Base-by-base conservation (phyloP, 1,139 yeast genomes). In the Geotrichum reessii region DNA sequence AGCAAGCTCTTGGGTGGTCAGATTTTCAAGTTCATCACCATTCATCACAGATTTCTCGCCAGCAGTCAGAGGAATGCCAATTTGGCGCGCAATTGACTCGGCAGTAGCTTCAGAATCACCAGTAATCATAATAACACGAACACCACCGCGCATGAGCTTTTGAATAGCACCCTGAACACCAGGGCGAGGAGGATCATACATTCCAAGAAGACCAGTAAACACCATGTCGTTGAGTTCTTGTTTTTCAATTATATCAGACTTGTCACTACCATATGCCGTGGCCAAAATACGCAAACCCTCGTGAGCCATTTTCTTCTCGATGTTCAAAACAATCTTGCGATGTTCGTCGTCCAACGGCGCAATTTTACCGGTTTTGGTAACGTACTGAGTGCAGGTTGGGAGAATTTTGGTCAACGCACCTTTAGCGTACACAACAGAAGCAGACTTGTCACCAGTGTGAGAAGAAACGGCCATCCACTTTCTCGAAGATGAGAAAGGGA, bases 61-160 rank as follows among this genome's bases (percentile, higher is more conserved):
- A 7, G 71, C 72, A 31, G 57, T 33, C 52, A 65, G 61, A 1
- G 96, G 96, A 80, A 93, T 90, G 33, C 98, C 98, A 66, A 91
- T 90, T 72, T 90, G 95, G 62, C 81, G 82, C 3, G 97, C 99
- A 71, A 95, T 91, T 63, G 89, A 86, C 19, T 81, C 75, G 2
- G 98, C 99, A n/a, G 99, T 93, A 11, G 87, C 83, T 65, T 92
- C 97, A 52, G 92, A 82, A 73, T 93, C 99, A 65, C 99, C 99
- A 21, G 99, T 93, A 65, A 93, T 92, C 98, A 93, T 93, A 56
- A 93, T 87, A 17, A 93, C 91, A 70, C 90, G 95, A 48, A 93
- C 98, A 56, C 98, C 97, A 62, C 97, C 96, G 68, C 84, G 84
- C 79, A 90, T 80, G 62, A 93, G 78, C 63, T 83, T 77, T 19